Base-by-base conservation (phyloP, 371 early-diverging fungal genomes). In the Mortierella sp. region DNA sequence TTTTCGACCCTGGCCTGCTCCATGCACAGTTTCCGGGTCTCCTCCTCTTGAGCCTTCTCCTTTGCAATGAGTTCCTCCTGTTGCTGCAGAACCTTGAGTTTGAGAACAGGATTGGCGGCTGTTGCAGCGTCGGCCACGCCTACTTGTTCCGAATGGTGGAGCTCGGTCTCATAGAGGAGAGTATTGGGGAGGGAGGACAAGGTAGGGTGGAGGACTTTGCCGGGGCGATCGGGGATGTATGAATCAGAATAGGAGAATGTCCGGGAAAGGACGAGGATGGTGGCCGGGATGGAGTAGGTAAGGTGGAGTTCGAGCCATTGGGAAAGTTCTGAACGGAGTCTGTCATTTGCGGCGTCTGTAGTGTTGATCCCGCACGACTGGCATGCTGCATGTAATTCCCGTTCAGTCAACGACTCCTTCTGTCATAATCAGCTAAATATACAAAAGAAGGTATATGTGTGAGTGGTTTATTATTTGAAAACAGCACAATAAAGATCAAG, bases 231-330 rank as follows among this genome's bases (percentile, higher is more conserved):
- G 24, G 87, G 84, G 61, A 90, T 88, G 13, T 86, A 79, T 40
- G 89, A 87, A 73, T 95, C 95, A 14, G 93, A 90, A 55, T 94
- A 94, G 19, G 93, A 88, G 76, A 98, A 95, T 0, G 96, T 97
- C 44, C 96, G 93, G 22, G 96, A 94, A 61, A 98, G 88, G 70
- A 98, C 92, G 77, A 98, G 88, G 50, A 98, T 87, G 16, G 95
- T 91, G 26, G 94, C 90, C n/a, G 99, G 98, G 22, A 97, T 91
- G 72, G 96, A 91, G 85, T 98, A 95, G n/a, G 92, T 90, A 48
- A 97, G 77, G 76, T 97, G 95, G 68, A 98, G 91, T 66, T 97
- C 97, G 26, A 96, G 88, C 98, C 99, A 98, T 85, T 98, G 97
- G 26, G 87, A 87, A 63, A 98, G 87, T 71, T 97, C 97, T 61